A percentile compares a stretch with the other conserved stretches of the same genome.
Evolutionary conservation across 495 filamentous ascomycete genomes (phyloP).

Genomic region (Neurospora sp.): DNA sequence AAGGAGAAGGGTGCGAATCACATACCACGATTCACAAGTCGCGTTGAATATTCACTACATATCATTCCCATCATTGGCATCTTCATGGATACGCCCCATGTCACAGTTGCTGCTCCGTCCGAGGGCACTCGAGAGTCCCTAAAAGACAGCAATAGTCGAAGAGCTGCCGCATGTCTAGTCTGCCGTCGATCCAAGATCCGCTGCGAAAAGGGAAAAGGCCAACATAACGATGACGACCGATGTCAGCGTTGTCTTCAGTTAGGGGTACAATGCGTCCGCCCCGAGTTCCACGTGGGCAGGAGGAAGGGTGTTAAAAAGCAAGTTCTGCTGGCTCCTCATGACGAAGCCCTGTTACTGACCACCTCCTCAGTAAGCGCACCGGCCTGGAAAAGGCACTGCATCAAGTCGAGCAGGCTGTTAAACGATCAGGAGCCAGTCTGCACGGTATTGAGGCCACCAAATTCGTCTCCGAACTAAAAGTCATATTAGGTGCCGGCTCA

Average conservation of each 20-base stretch:
- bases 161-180: conserved; percentile 52
- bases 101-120: conserved; percentile 3
- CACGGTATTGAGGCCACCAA: conserved; percentile 42
- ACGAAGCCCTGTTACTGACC: background rate
- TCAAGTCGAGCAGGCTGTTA: conserved; percentile 63
- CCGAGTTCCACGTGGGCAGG: conserved; percentile 57
- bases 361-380: conserved; percentile 50
- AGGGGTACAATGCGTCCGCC: conserved; percentile 51
- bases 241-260: conserved; percentile 56
- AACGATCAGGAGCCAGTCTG: conserved; percentile 43
- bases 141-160: conserved; percentile 19
- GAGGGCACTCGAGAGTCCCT: conserved; percentile 11
- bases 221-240: conserved; percentile 25
- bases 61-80: background rate
- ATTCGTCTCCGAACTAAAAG: conserved; percentile 45
- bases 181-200: conserved; percentile 61
- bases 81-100: conserved; percentile 7
- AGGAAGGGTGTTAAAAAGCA: conserved; percentile 70
- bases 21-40: background rate
- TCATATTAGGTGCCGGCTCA: conserved; percentile 32
- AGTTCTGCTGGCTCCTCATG: conserved; percentile 16
- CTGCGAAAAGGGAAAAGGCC: conserved; percentile 42
- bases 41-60: background rate
- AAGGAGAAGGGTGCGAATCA: background rate
- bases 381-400: conserved; percentile 64